Evolutionary conservation across 139 green algal species (phyloP).

Genomic region (Zygnema cylindricum): DNA sequence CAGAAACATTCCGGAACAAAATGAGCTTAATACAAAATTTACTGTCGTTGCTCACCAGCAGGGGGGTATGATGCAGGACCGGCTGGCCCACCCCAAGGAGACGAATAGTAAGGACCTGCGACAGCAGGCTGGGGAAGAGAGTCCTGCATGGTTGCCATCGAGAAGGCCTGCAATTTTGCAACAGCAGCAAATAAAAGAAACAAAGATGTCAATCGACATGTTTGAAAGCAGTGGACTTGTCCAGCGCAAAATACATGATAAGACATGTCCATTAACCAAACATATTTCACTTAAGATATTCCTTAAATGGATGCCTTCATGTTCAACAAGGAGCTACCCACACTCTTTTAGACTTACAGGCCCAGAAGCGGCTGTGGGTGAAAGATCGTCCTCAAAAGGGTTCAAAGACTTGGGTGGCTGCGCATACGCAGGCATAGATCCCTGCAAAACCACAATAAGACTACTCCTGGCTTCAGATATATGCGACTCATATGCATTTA

Average conservation of each 20-base stretch:
- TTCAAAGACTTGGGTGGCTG: constrained; percentile 41
- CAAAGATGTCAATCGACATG: background rate
- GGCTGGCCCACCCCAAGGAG: background rate
- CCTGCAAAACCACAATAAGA: too few relatives aligned
- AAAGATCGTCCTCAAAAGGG: constrained; percentile 27
- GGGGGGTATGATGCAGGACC: background rate
- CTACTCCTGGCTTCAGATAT: too few relatives aligned
- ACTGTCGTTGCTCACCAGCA: background rate
- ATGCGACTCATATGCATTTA: too few relatives aligned
- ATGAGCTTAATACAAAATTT: background rate
- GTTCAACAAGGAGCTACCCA: too few relatives aligned
- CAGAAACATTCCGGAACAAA: too few relatives aligned
- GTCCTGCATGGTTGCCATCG: background rate
- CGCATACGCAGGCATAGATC: constrained; percentile 23
- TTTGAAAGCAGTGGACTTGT: background rate
- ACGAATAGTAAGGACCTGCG: background rate
- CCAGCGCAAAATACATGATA: background rate
- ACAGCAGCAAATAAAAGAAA: background rate
- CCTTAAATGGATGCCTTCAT: too few relatives aligned
- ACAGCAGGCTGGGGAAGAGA: background rate
- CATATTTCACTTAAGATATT: too few relatives aligned
- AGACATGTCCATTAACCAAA: background rate
- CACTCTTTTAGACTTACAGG: background rate
- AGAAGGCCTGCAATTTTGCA: background rate
- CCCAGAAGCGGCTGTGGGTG: background rate